Conservation (phyloP, 768 basidiomycete genomes). For the Podaxis sp. region DNA sequence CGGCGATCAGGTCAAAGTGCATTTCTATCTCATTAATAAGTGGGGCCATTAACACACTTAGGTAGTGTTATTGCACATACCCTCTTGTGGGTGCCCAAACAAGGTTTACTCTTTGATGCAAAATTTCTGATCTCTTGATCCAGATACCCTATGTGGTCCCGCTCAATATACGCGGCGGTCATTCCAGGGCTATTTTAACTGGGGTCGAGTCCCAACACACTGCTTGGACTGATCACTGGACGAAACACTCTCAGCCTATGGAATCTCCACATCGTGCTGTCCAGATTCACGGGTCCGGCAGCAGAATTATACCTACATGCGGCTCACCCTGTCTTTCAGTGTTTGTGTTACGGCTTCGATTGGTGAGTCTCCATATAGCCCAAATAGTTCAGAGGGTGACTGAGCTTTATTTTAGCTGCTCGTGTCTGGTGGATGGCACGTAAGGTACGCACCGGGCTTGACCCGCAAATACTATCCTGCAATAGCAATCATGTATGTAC, state of each 20-base stretch:
- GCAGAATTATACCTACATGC: slow-evolving; percentile 26
- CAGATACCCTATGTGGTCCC: slow-evolving; percentile 31
- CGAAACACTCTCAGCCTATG: not conserved
- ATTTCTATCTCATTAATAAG: slow-evolving; percentile 36
- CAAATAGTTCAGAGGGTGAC: not conserved
- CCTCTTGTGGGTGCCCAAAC: not conserved
- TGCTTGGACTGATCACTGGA: not conserved
- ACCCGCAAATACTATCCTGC: slow-evolving; percentile 28
- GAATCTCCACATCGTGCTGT: slow-evolving; percentile 16
- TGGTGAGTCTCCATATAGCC: slow-evolving; percentile 18
- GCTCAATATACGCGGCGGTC: slow-evolving; percentile 21
- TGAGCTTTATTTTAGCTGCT: slow-evolving; percentile 19
- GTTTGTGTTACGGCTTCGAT: slow-evolving; percentile 28
- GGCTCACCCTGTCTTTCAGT: slow-evolving; percentile 30
- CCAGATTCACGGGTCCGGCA: slow-evolving; percentile 7
- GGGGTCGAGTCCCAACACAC: slow-evolving; percentile 20
- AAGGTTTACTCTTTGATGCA: not conserved
- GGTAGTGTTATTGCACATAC: slow-evolving; percentile 13
- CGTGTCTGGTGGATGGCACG: slow-evolving; percentile 30
- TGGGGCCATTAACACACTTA: slow-evolving; percentile 15
- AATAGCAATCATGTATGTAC: slow-evolving; percentile 30
- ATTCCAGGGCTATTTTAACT: slow-evolving; percentile 24
- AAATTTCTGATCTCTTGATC: not conserved
- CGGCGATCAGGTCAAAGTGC: slow-evolving; percentile 25
- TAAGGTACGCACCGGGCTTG: slow-evolving; percentile 21